Evolutionary conservation across 1,284 basidiomycete genomes (phyloP).

Genomic region (Cutaneotrichosporon sp.): DNA sequence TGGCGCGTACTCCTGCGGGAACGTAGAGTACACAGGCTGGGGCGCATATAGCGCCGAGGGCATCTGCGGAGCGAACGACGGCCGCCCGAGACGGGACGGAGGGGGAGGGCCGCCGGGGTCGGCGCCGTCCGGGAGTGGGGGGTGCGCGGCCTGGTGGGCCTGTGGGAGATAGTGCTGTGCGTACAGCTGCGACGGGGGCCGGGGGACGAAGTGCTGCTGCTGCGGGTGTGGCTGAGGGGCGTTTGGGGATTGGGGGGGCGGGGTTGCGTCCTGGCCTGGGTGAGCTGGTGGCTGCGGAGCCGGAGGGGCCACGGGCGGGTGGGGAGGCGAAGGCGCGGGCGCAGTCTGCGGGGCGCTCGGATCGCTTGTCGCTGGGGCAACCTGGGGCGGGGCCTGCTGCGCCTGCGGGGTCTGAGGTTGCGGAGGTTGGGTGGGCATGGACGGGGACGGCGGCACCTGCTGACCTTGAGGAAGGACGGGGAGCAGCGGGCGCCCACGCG

Average conservation of each 20-base stretch:
- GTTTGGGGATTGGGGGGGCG: not conserved
- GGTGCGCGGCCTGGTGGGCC: not conserved
- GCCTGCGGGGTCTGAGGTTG: not conserved
- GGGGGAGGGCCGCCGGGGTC: too few species aligned
- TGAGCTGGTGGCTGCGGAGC: not conserved
- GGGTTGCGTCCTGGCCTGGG: not conserved
- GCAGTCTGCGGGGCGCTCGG: too few species aligned
- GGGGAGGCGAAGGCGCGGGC: not conserved
- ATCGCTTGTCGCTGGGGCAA: too few species aligned
- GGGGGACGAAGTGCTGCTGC: not conserved
- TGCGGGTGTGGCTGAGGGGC: not conserved
- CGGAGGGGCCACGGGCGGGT: too few species aligned
- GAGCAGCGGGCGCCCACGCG: not conserved
- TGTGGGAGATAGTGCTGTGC: not conserved
- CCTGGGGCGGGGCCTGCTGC: too few species aligned
- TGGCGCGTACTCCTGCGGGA: not conserved
- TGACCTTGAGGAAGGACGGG: not conserved
- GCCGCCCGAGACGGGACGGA: not conserved
- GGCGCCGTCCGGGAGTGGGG: not conserved
- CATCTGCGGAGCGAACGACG: not conserved
- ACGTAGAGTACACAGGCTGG: too few species aligned
- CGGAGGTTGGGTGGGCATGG: not conserved
- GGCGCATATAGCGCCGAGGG: not conserved
- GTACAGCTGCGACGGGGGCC: not conserved
- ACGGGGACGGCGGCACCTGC: not conserved